Percentiles rank a stretch among this genome's conserved stretches.
These are phyloP conservation scores for Ceratocystis harringtonii DNA, from an alignment of 2,329 filamentous ascomycete species.

Conservation along the genomic window DNA sequence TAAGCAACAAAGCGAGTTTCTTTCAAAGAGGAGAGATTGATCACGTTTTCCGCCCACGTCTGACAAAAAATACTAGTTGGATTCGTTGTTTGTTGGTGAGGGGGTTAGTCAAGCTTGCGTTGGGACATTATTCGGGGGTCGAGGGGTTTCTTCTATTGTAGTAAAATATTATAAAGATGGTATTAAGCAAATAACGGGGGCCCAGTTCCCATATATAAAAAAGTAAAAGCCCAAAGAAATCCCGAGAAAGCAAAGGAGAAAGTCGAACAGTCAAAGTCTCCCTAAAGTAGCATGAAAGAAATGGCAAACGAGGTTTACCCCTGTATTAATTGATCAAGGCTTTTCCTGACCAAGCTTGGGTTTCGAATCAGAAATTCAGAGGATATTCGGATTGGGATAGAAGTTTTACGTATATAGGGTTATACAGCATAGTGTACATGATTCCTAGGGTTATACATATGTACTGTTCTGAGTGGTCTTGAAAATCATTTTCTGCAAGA, in stretches of 20 bases:
- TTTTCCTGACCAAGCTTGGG: too few species aligned
- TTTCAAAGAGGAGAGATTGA: neutral
- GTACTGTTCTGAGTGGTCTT: too few species aligned
- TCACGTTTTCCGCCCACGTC: neutral
- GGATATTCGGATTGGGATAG: too few species aligned
- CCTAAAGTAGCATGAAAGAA: neutral
- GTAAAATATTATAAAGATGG: neutral
- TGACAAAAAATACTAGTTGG: neutral
- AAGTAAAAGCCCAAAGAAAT: neutral
- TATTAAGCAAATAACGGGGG: neutral
- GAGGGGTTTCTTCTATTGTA: neutral
- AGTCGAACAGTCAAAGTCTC: neutral
- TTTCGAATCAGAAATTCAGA: neutral
- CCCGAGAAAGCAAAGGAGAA: neutral
- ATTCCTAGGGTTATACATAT: neutral
- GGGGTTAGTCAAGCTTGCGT: neutral
- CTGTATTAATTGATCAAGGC: neutral
- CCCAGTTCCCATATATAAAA: neutral
- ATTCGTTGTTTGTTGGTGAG: neutral
- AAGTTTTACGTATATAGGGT: neutral
- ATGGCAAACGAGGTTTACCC: constrained; percentile 1
- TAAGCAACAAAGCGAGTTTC: too few species aligned
- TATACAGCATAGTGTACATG: neutral
- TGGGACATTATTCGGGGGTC: neutral
- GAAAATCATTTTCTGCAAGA: too few species aligned